Evolutionary conservation across 208 protist genomes (phyloP), one percentile per base, ranked within the genome.

Genomic region (Wallacemonas sp.): DNA sequence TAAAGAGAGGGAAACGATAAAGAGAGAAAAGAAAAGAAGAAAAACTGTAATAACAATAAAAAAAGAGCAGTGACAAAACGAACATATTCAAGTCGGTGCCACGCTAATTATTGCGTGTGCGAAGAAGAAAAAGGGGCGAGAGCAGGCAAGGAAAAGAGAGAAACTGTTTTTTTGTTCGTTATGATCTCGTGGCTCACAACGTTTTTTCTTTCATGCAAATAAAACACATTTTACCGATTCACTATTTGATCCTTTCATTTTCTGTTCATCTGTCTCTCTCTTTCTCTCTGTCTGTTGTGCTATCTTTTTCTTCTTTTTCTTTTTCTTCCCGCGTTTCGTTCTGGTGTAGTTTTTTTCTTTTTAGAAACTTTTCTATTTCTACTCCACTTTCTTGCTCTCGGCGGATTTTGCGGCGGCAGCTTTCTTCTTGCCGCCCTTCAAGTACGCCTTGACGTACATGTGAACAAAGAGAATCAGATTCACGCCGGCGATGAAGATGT

Each of bases 401-500:
- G 22, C 61, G 38, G 42, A 6, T 42, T 55, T 55, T 28, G 11
- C 38, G 63, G 66, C 51, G 54, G 66, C 38, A 31, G 62, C 47
- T 58, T 80, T 79, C 73, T 81, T 77, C 54, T 73, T 64, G 66
- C 67, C 59, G 17, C 26, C 28, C 51, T 58, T 60, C 1, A 97
- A 61, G 74, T 97, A 91, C 36, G 73, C 62, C 72, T 92, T 82
- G 30, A 94, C 36, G 71, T 96, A 96, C 80, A 97, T 91, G 56
- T 94, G 72, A 1, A 79, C 72, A 70, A 98, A 98, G 62, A 98
- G 89, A 49, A 87, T 79, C 31, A 97, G 80, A 71, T 97, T 97
- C 17, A 76, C 80, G 27, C 77, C 66, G 68, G 96, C 96, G 87
- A 98, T 98, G 63, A 79, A 76, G n/a, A 97, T 71, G 66, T 92